phyloP scores from a whole-genome alignment of 2,329 filamentous ascomycete genomes.

The Phaeosphaeriaceae sp. region DNA sequence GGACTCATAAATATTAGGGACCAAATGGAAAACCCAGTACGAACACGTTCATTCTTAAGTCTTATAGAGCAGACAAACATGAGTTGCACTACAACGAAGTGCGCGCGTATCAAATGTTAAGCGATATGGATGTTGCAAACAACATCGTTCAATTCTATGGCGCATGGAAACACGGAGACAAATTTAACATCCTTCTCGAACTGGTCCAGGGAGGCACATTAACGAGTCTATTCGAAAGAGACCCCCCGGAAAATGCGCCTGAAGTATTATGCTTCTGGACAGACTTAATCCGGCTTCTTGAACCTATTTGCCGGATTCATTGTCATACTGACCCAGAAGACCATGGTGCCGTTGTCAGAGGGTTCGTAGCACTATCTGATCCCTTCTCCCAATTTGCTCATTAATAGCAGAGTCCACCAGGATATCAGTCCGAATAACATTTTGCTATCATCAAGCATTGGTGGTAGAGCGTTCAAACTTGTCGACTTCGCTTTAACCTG shows the following conservation, averaged over 20 bases:
- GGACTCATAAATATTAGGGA: no score
- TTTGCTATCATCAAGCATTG: constrained; percentile 32
- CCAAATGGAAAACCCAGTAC: neutral
- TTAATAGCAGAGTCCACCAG: constrained; percentile 45
- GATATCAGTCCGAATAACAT: constrained; percentile 56
- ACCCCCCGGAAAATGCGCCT: constrained; percentile 26
- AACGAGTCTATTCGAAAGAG: constrained; percentile 30
- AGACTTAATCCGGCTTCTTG: constrained; percentile 31
- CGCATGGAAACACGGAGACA: constrained; percentile 19
- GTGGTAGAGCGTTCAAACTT: constrained; percentile 43
- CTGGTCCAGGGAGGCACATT: constrained; percentile 43
- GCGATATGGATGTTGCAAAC: constrained; percentile 1
- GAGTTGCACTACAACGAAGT: constrained; percentile 22
- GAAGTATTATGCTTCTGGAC: constrained; percentile 45
- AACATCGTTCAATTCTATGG: constrained; percentile 22
- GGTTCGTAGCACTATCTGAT: no score
- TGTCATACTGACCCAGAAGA: constrained; percentile 6
- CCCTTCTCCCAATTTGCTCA: neutral
- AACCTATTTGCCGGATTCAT: constrained; percentile 38
- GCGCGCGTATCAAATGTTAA: constrained; percentile 9
- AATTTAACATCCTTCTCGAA: constrained; percentile 46
- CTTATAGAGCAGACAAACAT: constrained; percentile 6
- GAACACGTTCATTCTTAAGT: constrained; percentile 24
- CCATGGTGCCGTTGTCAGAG: no score
- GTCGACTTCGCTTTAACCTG: constrained; percentile 47